A percentile compares a stretch with the other conserved stretches of the same genome.
Conservation (phyloP, 257 asterid species). For the Salvia hispanica region DNA sequence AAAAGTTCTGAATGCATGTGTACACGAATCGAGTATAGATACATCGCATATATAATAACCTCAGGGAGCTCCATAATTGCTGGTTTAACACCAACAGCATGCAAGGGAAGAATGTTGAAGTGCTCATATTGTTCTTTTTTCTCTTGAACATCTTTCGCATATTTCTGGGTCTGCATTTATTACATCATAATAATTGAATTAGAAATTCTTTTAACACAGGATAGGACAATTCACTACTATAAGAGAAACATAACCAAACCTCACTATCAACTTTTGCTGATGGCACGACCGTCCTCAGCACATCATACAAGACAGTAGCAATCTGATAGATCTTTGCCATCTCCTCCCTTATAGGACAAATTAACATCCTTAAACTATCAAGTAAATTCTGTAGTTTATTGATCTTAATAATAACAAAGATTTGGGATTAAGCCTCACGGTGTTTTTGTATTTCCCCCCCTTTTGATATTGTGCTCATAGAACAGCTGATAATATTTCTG, state of each 20-base stretch:
- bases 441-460: slow-evolving; percentile 72
- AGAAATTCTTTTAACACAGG: not conserved
- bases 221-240: slow-evolving; percentile 6
- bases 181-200: slow-evolving; percentile 9
- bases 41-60: slow-evolving; percentile 44
- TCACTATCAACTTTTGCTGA: slow-evolving; percentile 55
- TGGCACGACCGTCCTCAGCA: slow-evolving; percentile 71
- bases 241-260: slow-evolving; percentile 52
- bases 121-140: slow-evolving; percentile 82
- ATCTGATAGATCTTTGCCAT: slow-evolving; percentile 87
- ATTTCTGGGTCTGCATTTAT: slow-evolving; percentile 57
- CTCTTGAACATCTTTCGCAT: slow-evolving; percentile 88
- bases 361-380: slow-evolving; percentile 21
- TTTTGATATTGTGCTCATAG: slow-evolving; percentile 66
- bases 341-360: slow-evolving; percentile 64
- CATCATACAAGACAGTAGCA: slow-evolving; percentile 88
- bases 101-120: slow-evolving; percentile 93
- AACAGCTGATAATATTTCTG: slow-evolving; percentile 67
- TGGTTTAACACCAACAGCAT: slow-evolving; percentile 82
- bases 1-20: slow-evolving; percentile 22
- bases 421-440: slow-evolving; percentile 65
- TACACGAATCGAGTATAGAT: not conserved
- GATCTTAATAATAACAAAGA: slow-evolving; percentile 4
- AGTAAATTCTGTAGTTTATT: not conserved
- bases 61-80: slow-evolving; percentile 94